phyloP scores from a whole-genome alignment of 768 basidiomycete genomes.

The Agaricus sinodeliciosus region DNA sequence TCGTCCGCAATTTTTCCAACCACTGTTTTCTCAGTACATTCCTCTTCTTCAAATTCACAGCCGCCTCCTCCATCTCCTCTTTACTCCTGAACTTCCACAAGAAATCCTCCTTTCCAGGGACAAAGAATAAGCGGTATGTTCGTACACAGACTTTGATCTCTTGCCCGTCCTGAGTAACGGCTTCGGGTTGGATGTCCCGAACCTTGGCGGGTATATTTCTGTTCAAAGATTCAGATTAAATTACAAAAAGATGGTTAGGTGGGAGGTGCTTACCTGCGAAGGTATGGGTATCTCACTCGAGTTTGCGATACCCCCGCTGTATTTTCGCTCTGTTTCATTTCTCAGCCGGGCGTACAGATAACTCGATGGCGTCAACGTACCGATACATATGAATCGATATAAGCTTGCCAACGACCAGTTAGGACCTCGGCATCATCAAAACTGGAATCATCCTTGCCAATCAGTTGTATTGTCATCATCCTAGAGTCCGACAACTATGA shows the following conservation, averaged over 20 bases:
- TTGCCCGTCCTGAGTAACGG: slow-evolving; percentile 50
- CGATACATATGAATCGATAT: slow-evolving; percentile 71
- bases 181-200: slow-evolving; percentile 33
- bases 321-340: slow-evolving; percentile 40
- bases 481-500: slow-evolving; percentile 57
- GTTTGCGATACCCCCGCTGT: slow-evolving; percentile 45
- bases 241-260: background rate
- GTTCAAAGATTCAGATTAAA: background rate
- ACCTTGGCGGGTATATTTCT: slow-evolving; percentile 35
- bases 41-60: slow-evolving; percentile 23
- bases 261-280: slow-evolving; percentile 45
- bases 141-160: slow-evolving; percentile 83
- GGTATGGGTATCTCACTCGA: slow-evolving; percentile 52
- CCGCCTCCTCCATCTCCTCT: slow-evolving; percentile 31
- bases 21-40: slow-evolving; percentile 30
- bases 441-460: slow-evolving; percentile 74
- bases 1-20: slow-evolving; percentile 21
- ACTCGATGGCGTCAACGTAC: slow-evolving; percentile 26
- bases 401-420: slow-evolving; percentile 73
- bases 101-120: slow-evolving; percentile 60
- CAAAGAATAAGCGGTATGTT: slow-evolving; percentile 79
- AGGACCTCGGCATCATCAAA: slow-evolving; percentile 72
- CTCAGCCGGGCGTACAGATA: background rate
- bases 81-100: slow-evolving; percentile 40
- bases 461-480: slow-evolving; percentile 64